These are phyloP conservation scores for Oryza longistaminata DNA, from an alignment of 176 grass and related monocot genomes.

Conservation along the genomic window DNA sequence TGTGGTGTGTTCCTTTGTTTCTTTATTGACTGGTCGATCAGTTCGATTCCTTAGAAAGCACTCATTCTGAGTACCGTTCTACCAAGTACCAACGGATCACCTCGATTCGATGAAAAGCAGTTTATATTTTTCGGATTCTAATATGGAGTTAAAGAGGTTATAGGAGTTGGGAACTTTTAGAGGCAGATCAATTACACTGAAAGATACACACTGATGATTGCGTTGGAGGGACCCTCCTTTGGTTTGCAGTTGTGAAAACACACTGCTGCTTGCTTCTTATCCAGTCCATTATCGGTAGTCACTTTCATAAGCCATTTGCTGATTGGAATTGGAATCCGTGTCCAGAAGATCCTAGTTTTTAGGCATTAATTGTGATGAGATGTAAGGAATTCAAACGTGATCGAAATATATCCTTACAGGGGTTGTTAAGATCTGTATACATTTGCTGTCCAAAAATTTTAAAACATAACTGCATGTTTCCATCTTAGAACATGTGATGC, in stretches of 20 bases:
- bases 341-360: conserved; percentile 1
- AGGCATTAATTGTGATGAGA: conserved; percentile 5
- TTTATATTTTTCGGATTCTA: not conserved
- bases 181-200: not conserved
- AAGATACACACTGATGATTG: not conserved
- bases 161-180: not conserved
- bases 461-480: not conserved
- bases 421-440: not conserved
- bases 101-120: not conserved
- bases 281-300: not conserved
- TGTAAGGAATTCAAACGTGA: not conserved
- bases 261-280: conserved; percentile 31
- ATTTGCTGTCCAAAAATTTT: not conserved
- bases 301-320: conserved; percentile 6
- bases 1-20: not conserved
- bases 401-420: conserved; percentile 11
- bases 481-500: not conserved
- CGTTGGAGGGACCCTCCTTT: not conserved
- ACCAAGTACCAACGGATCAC: not conserved
- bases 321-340: conserved; percentile 10
- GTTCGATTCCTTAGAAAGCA: not conserved
- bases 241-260: not conserved
- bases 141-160: not conserved
- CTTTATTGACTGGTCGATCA: not conserved
- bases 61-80: not conserved